These are phyloP conservation scores for Fusarium sambucinum DNA, from an alignment of 2,329 filamentous ascomycete genomes.

Conservation along the genomic window DNA sequence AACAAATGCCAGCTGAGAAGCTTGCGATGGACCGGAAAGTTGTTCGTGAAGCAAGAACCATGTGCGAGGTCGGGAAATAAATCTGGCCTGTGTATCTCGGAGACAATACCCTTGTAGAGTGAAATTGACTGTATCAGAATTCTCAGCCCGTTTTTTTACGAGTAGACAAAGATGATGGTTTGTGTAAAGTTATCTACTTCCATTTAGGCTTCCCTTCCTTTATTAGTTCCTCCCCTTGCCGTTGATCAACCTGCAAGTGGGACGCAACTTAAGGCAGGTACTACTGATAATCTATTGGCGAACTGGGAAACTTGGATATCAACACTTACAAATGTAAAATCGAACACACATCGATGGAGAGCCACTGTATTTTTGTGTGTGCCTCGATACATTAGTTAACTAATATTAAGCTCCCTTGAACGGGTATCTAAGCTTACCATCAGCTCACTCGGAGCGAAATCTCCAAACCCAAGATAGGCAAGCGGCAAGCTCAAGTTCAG, in stretches of 20 bases:
- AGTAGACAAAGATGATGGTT: not conserved
- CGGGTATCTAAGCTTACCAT: not conserved
- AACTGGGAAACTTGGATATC: not conserved
- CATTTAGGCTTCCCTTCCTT: not conserved
- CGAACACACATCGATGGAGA: not conserved
- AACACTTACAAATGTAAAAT: not conserved
- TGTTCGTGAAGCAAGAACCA: not conserved
- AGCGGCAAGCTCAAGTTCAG: conserved; percentile 17
- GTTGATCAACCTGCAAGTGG: conserved; percentile 7
- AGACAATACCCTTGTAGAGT: not conserved
- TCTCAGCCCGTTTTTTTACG: not conserved
- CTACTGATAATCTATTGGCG: not conserved
- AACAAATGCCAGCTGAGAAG: not conserved
- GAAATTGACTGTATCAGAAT: not conserved
- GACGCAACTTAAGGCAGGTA: not conserved
- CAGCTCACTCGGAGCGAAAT: conserved; percentile 11
- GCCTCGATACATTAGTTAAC: no score
- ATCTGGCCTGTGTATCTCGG: conserved; percentile 13
- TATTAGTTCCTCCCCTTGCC: not conserved
- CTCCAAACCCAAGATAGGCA: conserved; percentile 17
- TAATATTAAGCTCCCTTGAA: not conserved
- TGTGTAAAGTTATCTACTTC: not conserved
- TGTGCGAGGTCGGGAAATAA: conserved; percentile 37
- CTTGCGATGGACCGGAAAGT: not conserved
- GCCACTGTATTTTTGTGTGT: not conserved